These are phyloP conservation scores for Colletotrichum somersetense DNA, from an alignment of 2,329 filamentous ascomycete species.

Conservation along the genomic window DNA sequence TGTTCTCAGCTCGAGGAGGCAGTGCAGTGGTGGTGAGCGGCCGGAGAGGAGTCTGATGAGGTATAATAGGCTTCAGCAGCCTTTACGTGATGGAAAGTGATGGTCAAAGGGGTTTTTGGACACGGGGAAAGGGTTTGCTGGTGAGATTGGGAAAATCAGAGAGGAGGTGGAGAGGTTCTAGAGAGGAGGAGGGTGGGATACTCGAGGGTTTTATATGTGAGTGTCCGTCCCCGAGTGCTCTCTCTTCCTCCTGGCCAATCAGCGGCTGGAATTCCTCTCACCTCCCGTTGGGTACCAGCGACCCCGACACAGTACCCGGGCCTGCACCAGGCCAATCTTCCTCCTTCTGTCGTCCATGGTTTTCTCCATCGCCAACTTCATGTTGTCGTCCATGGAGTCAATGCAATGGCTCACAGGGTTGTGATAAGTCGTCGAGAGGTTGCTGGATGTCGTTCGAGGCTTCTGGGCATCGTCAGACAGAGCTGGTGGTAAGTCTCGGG, in stretches of 20 bases:
- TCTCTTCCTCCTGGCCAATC: constrained; percentile 39
- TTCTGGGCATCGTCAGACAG: background rate
- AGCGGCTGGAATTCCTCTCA: constrained; percentile 17
- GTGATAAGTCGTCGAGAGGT: background rate
- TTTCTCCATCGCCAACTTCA: background rate
- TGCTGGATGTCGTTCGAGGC: constrained; percentile 8
- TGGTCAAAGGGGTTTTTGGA: constrained; percentile 11
- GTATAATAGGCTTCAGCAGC: background rate
- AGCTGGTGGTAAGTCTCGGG: background rate
- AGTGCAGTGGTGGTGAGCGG: constrained; percentile 1
- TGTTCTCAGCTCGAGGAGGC: background rate
- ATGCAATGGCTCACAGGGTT: constrained; percentile 5
- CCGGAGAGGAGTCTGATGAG: constrained; percentile 5
- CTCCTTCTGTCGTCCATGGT: constrained; percentile 9
- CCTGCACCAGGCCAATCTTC: constrained; percentile 15
- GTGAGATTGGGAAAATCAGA: constrained; percentile 14
- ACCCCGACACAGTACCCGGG: constrained; percentile 21
- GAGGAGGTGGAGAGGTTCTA: constrained; percentile 26
- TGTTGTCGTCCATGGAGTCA: background rate
- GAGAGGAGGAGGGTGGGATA: constrained; percentile 39
- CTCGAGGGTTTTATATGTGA: constrained; percentile 42
- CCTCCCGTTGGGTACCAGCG: constrained; percentile 14
- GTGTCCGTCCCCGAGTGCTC: constrained; percentile 24
- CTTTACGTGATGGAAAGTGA: constrained; percentile 21
- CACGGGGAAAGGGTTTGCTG: constrained; percentile 12